Base-by-base conservation (phyloP, 192 early-diverging fungal genomes). In the Dissophora ornata region DNA sequence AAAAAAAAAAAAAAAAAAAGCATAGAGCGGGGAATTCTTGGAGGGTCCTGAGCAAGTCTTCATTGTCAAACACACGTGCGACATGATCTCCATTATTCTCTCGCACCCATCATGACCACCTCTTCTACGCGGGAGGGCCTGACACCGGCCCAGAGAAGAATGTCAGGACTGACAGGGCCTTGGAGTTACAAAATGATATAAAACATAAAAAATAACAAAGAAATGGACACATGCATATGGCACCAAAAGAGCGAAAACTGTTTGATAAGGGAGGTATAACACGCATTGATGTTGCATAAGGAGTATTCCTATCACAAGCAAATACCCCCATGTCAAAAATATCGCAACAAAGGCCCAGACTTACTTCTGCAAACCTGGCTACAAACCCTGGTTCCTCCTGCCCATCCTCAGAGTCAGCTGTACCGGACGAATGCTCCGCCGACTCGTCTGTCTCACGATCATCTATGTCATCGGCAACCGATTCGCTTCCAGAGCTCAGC, bases 331-430 rank as follows among this genome's bases (percentile, higher is more conserved):
- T 10, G 9, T 13, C 10, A 58, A 45, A 1, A 15, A 29, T n/a
- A 19, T n/a, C n/a, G 13, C 22, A 30, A 18, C 50, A 26, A 16
- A 3, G 22, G 16, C 29, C 11, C 2, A 18, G 11, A 69, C 67
- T 52, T 69, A 69, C 67, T 44, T 61, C 51, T 26, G 49, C 57
- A 61, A 61, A 61, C 21, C 24, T 42, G 9, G 48, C 19, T 21
- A 54, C 57, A 18, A 54, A 56, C 19, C 63, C 50, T 41, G 38
- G 63, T 47, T 46, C 63, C 22, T 46, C 41, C 22, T 68, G 21
- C 0, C 42, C 48, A 12, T 52, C 40, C 25, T 28, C 42, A 24
- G 30, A 57, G 21, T 34, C 54, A 18, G 46, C 22, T 5, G 6
- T 10, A 47, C 40, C 45, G 6, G 53, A 57, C 16, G 47, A 58